Evolutionary conservation across 2,329 filamentous ascomycete genomes (phyloP).

Genomic region (Coniochaeta sp.): DNA sequence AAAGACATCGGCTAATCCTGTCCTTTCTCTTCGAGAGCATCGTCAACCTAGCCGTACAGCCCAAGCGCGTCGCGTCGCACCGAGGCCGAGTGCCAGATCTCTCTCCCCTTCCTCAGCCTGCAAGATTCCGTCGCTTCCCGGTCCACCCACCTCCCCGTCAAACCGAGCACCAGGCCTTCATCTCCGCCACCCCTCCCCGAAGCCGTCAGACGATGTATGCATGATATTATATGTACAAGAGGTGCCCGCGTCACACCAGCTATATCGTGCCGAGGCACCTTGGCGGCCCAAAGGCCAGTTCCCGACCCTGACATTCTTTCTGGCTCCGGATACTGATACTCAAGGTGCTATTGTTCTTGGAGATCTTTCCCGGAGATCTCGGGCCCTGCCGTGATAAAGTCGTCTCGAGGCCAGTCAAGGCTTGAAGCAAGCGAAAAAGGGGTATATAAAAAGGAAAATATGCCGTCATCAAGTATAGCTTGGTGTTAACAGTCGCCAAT

Average conservation of each 20-base stretch:
- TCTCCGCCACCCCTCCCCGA: background rate
- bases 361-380: background rate
- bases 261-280: background rate
- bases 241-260: background rate
- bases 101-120: background rate
- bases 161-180: background rate
- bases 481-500: background rate
- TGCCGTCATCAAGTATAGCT: slow-evolving; percentile 7
- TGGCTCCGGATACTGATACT: background rate
- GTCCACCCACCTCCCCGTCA: background rate
- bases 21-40: background rate
- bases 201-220: background rate
- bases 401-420: background rate
- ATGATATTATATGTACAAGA: background rate
- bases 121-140: background rate
- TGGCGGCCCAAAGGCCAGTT: background rate
- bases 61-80: background rate
- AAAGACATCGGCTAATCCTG: background rate
- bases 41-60: too few relatives aligned
- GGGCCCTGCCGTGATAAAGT: background rate
- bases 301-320: too few relatives aligned
- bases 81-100: background rate
- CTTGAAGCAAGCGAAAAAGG: slow-evolving; percentile 2
- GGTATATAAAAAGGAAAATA: slow-evolving; percentile 14
- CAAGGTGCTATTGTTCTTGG: background rate